Conservation (phyloP, 2,329 filamentous ascomycete genomes). For the Sporothrix dimorphospora region DNA sequence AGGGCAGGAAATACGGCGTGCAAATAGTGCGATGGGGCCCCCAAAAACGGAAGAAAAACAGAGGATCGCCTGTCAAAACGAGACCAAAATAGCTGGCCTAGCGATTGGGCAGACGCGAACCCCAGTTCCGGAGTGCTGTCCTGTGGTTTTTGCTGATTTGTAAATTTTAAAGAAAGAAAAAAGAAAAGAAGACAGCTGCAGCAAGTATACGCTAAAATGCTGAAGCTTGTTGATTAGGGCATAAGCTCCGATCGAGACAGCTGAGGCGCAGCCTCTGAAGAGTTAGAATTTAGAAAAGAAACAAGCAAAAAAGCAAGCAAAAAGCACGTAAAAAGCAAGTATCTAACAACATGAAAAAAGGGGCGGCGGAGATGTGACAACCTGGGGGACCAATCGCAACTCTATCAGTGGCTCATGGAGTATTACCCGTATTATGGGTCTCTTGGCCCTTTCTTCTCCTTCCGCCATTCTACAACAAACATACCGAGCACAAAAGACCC, state of each 20-base stretch:
- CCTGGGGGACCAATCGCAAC: slow-evolving; percentile 24
- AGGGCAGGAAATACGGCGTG: neutral
- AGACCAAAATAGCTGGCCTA: neutral
- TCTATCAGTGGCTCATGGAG: slow-evolving; percentile 18
- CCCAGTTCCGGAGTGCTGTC: neutral
- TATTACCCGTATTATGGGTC: slow-evolving; percentile 8
- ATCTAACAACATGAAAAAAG: neutral
- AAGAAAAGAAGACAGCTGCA: neutral
- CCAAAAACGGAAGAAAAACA: neutral
- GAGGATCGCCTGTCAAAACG: slow-evolving; percentile 10
- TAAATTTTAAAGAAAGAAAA: neutral
- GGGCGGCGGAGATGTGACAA: slow-evolving; percentile 19
- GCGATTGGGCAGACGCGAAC: slow-evolving; percentile 7
- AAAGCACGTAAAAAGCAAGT: neutral
- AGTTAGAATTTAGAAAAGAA: neutral
- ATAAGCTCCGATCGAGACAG: neutral
- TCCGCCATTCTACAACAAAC: neutral
- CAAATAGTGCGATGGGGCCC: neutral
- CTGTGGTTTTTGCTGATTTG: neutral
- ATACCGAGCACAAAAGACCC: slow-evolving; percentile 3
- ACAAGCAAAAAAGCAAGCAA: neutral
- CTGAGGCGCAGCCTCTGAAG: slow-evolving; percentile 7
- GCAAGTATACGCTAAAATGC: neutral
- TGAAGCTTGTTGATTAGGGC: neutral
- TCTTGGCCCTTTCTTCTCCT: neutral